Evolutionary conservation across 1,139 yeast genomes (phyloP).

Genomic region (Zygotorulaspora mrakii): DNA sequence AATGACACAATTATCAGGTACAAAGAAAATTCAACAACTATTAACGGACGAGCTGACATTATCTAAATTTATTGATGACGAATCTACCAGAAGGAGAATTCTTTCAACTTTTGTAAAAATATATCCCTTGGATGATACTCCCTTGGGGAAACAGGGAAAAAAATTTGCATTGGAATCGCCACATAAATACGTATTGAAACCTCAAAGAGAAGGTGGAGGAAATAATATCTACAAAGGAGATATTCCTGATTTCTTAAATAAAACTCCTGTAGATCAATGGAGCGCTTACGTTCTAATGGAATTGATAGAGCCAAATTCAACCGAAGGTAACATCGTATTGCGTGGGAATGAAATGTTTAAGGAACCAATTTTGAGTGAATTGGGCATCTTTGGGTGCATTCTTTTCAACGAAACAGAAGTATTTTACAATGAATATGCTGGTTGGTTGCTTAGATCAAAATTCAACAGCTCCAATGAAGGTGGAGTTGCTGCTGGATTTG

Average conservation of each 20-base stretch:
- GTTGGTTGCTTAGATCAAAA: constrained; percentile 86
- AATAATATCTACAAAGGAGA: constrained; percentile 83
- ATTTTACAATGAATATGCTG: constrained; percentile 63
- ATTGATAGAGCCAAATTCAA: constrained; percentile 68
- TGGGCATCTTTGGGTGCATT: constrained; percentile 85
- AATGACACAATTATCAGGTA: constrained; percentile 84
- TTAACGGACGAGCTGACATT: constrained; percentile 56
- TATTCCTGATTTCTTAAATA: constrained; percentile 67
- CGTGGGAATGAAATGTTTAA: constrained; percentile 57
- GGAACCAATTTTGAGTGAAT: constrained; percentile 79
- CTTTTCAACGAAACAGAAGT: constrained; percentile 65
- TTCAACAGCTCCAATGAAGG: constrained; percentile 88
- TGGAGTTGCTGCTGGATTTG: constrained; percentile 98
- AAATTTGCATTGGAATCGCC: constrained; percentile 66
- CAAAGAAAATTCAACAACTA: constrained; percentile 88
- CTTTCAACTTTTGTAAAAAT: constrained; percentile 74
- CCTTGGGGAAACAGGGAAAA: constrained; percentile 60
- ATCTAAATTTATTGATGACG: constrained; percentile 42
- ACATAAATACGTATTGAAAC: constrained; percentile 75
- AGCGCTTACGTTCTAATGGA: constrained; percentile 93
- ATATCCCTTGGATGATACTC: constrained; percentile 74
- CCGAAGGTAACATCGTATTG: constrained; percentile 61
- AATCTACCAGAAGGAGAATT: constrained; percentile 38
- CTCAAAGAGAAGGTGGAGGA: constrained; percentile 97
- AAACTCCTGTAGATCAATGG: constrained; percentile 71